These are phyloP conservation scores for Kalmanozyma brasiliensis DNA, from an alignment of 1,284 basidiomycete species.

Conservation along the genomic window DNA sequence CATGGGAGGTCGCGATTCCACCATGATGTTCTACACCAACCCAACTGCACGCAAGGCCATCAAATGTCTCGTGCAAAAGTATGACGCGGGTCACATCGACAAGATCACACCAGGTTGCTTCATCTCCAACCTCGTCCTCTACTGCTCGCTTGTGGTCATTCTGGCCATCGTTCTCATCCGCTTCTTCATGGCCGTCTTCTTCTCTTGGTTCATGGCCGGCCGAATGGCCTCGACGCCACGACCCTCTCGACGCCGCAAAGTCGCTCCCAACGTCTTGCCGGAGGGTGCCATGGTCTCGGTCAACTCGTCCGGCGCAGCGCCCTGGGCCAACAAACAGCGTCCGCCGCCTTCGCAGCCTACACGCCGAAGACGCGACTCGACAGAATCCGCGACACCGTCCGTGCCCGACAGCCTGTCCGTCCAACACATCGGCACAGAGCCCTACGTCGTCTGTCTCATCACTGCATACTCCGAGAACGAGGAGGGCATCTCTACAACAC, in stretches of 20 bases:
- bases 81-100: constrained; percentile 87
- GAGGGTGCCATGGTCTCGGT: constrained; percentile 86
- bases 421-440: constrained; percentile 72
- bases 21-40: constrained; percentile 68
- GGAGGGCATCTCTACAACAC: constrained; percentile 87
- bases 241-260: constrained; percentile 71
- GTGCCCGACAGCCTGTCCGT: constrained; percentile 44
- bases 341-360: constrained; percentile 46
- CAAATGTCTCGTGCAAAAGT: constrained; percentile 60
- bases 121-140: constrained; percentile 87
- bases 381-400: constrained; percentile 24
- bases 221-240: constrained; percentile 68
- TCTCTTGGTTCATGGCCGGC: constrained; percentile 96
- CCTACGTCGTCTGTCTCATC: constrained; percentile 93
- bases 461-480: constrained; percentile 98
- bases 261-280: constrained; percentile 72
- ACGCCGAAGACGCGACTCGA: constrained; percentile 40
- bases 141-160: constrained; percentile 89
- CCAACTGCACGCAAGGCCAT: constrained; percentile 48
- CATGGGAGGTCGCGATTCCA: constrained; percentile 83
- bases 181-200: constrained; percentile 94
- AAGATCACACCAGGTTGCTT: constrained; percentile 97
- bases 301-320: constrained; percentile 88
- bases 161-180: constrained; percentile 88
- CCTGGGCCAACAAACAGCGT: constrained; percentile 74